Percentiles rank a stretch among this genome's conserved stretches.
Evolutionary conservation across 257 asterid genomes (phyloP).

Genomic region (Thymus quinquecostatus): DNA sequence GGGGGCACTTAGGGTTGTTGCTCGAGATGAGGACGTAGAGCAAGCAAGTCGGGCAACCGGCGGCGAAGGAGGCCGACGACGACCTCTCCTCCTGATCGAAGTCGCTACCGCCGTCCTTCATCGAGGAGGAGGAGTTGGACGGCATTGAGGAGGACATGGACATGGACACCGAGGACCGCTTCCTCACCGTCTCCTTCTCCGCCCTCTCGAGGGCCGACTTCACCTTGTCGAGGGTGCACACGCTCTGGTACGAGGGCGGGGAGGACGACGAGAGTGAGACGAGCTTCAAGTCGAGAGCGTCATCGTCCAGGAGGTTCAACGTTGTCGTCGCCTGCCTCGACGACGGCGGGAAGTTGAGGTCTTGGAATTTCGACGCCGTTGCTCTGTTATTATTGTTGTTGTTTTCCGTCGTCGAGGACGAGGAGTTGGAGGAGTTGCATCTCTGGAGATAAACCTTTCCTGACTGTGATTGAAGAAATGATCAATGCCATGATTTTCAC

Average conservation of each 20-base stretch:
- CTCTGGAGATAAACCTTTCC: slow-evolving; percentile 83
- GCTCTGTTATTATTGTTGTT: slow-evolving; percentile 17
- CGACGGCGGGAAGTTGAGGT: slow-evolving; percentile 78
- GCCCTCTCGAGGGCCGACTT: slow-evolving; percentile 82
- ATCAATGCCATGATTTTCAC: neutral
- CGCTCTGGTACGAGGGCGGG: slow-evolving; percentile 55
- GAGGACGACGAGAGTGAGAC: slow-evolving; percentile 43
- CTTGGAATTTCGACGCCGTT: slow-evolving; percentile 47
- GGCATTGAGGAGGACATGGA: slow-evolving; percentile 61
- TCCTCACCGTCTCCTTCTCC: slow-evolving; percentile 58
- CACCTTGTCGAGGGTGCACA: slow-evolving; percentile 90
- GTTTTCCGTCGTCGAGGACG: slow-evolving; percentile 48
- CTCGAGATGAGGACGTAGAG: slow-evolving; percentile 64
- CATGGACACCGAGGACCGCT: slow-evolving; percentile 57
- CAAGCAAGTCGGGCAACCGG: slow-evolving; percentile 77
- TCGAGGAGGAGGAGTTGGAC: slow-evolving; percentile 68
- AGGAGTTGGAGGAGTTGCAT: slow-evolving; percentile 57
- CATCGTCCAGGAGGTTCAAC: slow-evolving; percentile 50
- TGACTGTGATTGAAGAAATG: slow-evolving; percentile 48
- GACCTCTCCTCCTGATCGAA: slow-evolving; percentile 52
- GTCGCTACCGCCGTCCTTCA: slow-evolving; percentile 50
- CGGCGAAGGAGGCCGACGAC: slow-evolving; percentile 54
- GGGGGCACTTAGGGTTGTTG: slow-evolving; percentile 69
- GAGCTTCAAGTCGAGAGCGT: slow-evolving; percentile 60
- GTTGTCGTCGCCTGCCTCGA: slow-evolving; percentile 44